Conservation (phyloP, 208 protist species). For the Leishmania gerbilli region DNA sequence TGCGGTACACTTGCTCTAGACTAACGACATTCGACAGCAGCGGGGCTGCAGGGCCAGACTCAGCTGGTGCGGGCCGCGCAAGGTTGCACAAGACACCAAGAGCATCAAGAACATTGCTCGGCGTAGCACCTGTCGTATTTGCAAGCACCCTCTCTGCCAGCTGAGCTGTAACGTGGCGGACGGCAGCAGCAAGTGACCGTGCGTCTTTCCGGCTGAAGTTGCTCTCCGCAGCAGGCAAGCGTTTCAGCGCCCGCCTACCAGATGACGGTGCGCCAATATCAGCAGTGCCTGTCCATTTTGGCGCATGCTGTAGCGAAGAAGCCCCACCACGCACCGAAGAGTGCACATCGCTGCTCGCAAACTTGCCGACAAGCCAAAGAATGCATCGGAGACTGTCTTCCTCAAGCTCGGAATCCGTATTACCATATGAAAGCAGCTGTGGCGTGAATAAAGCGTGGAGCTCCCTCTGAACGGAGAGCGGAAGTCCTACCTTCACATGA, state of each 20-base stretch:
- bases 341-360: background rate
- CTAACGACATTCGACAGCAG: background rate
- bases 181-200: background rate
- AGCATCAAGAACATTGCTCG: constrained; percentile 10
- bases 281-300: background rate
- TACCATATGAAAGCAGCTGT: constrained; percentile 9
- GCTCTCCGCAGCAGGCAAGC: background rate
- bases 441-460: constrained; percentile 6
- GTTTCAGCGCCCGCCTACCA: background rate
- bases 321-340: background rate
- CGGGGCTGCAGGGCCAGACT: too few species aligned
- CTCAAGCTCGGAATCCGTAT: background rate
- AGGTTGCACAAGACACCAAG: constrained; percentile 2
- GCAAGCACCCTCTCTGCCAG: constrained; percentile 8
- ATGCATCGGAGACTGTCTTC: constrained; percentile 14
- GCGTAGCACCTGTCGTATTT: background rate
- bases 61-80: background rate
- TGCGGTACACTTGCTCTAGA: constrained; percentile 5
- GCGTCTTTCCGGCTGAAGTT: background rate
- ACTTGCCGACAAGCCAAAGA: constrained; percentile 21
- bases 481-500: constrained; percentile 9
- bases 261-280: background rate
- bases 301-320: background rate
- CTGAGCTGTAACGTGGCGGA: background rate
- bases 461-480: constrained; percentile 19